These are phyloP conservation scores for Lentinula aciculospora DNA, from an alignment of 768 basidiomycete genomes.

Conservation along the genomic window DNA sequence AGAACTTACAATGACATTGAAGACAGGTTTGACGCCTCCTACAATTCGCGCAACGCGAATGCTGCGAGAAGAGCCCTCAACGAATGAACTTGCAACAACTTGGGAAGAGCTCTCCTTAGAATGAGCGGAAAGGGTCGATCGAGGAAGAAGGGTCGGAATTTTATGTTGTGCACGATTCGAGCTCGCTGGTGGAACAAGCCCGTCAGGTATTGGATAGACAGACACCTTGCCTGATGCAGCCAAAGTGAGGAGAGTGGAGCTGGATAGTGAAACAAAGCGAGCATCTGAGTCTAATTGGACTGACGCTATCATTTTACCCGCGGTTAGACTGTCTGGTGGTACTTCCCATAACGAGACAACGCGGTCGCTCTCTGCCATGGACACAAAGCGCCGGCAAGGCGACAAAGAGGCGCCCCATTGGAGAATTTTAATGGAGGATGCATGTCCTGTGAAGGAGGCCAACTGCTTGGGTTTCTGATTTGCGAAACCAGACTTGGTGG, in stretches of 20 bases:
- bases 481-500: slow-evolving; percentile 25
- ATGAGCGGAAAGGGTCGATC: slow-evolving; percentile 38
- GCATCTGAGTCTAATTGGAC: slow-evolving; percentile 62
- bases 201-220: slow-evolving; percentile 47
- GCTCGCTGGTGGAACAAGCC: slow-evolving; percentile 31
- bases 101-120: slow-evolving; percentile 29
- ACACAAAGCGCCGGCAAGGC: slow-evolving; percentile 44
- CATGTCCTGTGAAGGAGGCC: slow-evolving; percentile 60
- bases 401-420: slow-evolving; percentile 43
- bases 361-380: slow-evolving; percentile 58
- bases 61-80: slow-evolving; percentile 30
- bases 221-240: slow-evolving; percentile 56
- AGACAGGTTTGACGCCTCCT: slow-evolving; percentile 53
- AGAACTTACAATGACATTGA: slow-evolving; percentile 50
- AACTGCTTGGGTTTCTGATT: slow-evolving; percentile 36
- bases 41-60: slow-evolving; percentile 50
- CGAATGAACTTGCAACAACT: slow-evolving; percentile 44
- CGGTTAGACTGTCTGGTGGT: slow-evolving; percentile 29
- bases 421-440: slow-evolving; percentile 46
- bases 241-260: slow-evolving; percentile 41
- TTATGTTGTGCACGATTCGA: slow-evolving; percentile 38
- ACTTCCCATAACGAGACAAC: slow-evolving; percentile 59
- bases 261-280: slow-evolving; percentile 34
- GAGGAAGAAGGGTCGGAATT: slow-evolving; percentile 46
- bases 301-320: slow-evolving; percentile 53